Evolutionary conservation across 2,329 filamentous ascomycete species (phyloP).

Genomic region (Fusarium chuoi): DNA sequence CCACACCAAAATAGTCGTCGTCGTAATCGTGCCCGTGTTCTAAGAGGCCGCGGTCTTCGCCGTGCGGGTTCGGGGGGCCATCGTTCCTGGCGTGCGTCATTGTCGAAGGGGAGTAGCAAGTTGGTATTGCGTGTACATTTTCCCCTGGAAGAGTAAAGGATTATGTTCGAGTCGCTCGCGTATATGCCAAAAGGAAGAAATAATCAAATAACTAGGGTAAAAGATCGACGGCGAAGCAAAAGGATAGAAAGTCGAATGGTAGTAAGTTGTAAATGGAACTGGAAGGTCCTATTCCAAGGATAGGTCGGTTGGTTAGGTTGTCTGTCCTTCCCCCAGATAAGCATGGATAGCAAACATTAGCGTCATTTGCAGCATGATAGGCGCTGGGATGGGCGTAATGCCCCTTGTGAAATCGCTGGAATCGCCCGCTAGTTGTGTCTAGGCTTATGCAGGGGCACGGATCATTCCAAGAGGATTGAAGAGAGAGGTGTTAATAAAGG

Average conservation of each 20-base stretch:
- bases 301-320: conserved; percentile 15
- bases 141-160: conserved; percentile 14
- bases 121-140: conserved; percentile 43
- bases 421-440: conserved; percentile 25
- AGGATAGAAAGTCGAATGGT: conserved; percentile 11
- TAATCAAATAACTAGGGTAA: not conserved
- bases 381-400: conserved; percentile 38
- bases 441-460: conserved; percentile 34
- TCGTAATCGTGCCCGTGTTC: conserved; percentile 36
- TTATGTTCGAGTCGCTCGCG: conserved; percentile 5
- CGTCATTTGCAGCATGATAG: conserved; percentile 32
- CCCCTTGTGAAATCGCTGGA: conserved; percentile 36
- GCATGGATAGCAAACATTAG: conserved; percentile 30
- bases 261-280: conserved; percentile 20
- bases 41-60: conserved; percentile 49
- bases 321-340: conserved; percentile 40
- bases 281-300: conserved; percentile 3
- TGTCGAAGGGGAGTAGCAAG: conserved; percentile 39
- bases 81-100: conserved; percentile 49
- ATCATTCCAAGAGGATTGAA: conserved; percentile 22
- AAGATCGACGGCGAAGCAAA: conserved; percentile 29
- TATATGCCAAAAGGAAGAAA: not conserved
- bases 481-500: conserved; percentile 3
- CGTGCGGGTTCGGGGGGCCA: conserved; percentile 45
- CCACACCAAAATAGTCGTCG: conserved; percentile 43